Base-by-base conservation (phyloP, 116 monocot species). In the Thalassia testudinum region DNA sequence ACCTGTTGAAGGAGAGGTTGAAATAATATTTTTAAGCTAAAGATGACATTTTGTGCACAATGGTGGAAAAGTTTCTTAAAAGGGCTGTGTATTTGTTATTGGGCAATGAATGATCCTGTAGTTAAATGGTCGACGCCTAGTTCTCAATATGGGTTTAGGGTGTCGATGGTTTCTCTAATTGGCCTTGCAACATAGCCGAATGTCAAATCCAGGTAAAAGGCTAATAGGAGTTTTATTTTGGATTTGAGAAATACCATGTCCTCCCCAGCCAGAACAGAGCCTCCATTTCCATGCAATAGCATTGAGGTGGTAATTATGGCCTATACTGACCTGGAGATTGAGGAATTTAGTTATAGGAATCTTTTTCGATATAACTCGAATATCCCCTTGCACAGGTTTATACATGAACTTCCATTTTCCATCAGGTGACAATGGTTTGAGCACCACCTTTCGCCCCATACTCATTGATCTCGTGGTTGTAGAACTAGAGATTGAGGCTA, bases 281-380 rank as follows among this genome's bases (percentile, higher is more conserved):
- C 81, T 95, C 95, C 95, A 95, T 62, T 95, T 88, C 95, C 95
- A 95, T 26, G 85, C 88, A 43, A 62, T 85, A 53, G 73, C 76
- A 50, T 95, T 88, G 29, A 74, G 48, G 49, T 66, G 70, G 43
- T 76, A 95, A 68, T 72, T 95, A 54, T 95, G 95, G 12, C 88
- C 95, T 57, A 95, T 61, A 7, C 95, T 88, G 17, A 88, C 95
- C 95, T 95, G 95, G 27, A 95, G 76, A 52, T 82, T 95, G 27
- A 95, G 72, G 58, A 64, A 95, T 45, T 79, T 81, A 3, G 73
- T 84, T 24, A 95, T 42, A 5, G 95, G 85, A 29, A 95, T 85
- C 74, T 95, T 95, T 43, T 85, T 87, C 8, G 95, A 95, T 0
- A 88, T 68, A 23, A 95, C 49, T 2, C 89, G 81, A 37, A 88